Base-by-base conservation (phyloP, 345 rosid species). In the Salix udensis region DNA sequence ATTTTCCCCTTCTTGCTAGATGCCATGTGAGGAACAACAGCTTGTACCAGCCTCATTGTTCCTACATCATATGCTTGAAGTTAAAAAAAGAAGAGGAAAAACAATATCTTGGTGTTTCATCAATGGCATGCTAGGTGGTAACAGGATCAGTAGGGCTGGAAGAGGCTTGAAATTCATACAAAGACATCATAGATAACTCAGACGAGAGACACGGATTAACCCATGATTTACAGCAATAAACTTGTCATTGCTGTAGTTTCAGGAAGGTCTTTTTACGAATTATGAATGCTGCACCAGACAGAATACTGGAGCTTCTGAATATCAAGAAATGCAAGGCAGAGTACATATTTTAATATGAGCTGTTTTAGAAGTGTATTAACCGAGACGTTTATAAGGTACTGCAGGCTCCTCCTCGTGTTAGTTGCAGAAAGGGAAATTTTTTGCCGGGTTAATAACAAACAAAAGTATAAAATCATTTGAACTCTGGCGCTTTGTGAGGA, bases 11-110 rank as follows among this genome's bases (percentile, higher is more conserved):
- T 88, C 70, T 77, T 91, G 86, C 89, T 88, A 62, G 86, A 80
- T 44, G 89, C 94, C 97, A 95, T 91, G 85, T 88, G 93, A 75
- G 96, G 96, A 26, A 88, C 92, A 65, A 89, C 97, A 67, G 94
- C 92, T 85, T 93, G 98, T 73, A 92, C 84, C 88, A 95, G 52
- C 81, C 98, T 91, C 83, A 91, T 79, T 12, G 97, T 46, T 80
- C 98, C 97, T 93, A 67, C 74, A 77, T 16, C 15, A 16, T 5
- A 5, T 15, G 16, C 11, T 24, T n/a, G 18, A 52, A 3, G 60
- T 71, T 48, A 44, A 28, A 40, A 28, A 40, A 19, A 30, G 36
- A 37, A 7, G 2, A 67, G 39, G 24, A 44, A 50, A 42, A 34
- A 36, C 0, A 37, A 5, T 0, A 21, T 50, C 67, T 46, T 55